Conservation (phyloP, 1,284 basidiomycete genomes). For the Naganishia cerealis region DNA sequence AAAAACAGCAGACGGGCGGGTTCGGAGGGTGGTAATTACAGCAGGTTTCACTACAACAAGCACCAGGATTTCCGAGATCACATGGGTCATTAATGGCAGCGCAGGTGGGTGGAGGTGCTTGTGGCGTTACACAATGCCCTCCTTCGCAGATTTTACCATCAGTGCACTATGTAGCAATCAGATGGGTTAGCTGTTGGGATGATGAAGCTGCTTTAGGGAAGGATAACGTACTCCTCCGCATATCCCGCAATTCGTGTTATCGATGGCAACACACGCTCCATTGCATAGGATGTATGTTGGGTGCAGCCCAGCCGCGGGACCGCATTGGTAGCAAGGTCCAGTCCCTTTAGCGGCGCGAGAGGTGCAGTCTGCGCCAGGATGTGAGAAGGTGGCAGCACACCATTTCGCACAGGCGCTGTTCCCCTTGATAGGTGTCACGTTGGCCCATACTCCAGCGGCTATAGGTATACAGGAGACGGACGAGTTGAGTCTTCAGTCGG, state of each 20-base stretch:
- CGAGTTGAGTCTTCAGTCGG: background rate
- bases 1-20: background rate
- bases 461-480: background rate
- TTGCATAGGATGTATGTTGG: background rate
- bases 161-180: background rate
- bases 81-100: background rate
- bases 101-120: background rate
- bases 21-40: background rate
- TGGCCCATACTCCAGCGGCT: background rate
- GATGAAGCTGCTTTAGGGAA: background rate
- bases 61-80: background rate
- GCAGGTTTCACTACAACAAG: background rate
- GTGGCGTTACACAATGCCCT: background rate
- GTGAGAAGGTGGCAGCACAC: background rate
- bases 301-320: background rate
- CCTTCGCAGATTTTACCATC: background rate
- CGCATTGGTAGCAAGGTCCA: conserved; percentile 12
- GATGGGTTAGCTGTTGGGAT: background rate
- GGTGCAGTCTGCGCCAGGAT: background rate
- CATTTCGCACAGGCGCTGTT: conserved; percentile 10
- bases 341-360: conserved; percentile 3
- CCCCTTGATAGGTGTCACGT: background rate
- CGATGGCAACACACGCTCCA: background rate
- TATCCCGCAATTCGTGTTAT: background rate
- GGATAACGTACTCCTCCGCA: background rate